Evolutionary conservation across 2,329 filamentous ascomycete species (phyloP).

Genomic region (Xylaria sp.): DNA sequence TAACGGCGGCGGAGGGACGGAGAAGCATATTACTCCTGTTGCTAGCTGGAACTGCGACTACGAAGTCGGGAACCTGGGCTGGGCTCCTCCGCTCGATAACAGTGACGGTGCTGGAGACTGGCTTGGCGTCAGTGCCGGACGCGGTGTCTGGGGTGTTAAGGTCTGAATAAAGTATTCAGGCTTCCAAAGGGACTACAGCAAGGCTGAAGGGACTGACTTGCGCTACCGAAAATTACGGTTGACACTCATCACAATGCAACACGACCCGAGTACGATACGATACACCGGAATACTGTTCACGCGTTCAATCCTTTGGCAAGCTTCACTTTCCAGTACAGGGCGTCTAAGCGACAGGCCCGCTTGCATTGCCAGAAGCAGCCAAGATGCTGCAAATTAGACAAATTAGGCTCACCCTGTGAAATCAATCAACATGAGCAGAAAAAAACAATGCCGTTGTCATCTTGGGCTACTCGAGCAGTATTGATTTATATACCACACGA

Average conservation of each 20-base stretch:
- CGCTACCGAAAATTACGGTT: conserved; percentile 1
- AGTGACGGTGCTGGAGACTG: conserved; percentile 78
- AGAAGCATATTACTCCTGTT: conserved; percentile 73
- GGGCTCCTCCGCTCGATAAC: conserved; percentile 78
- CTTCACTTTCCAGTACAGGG: conserved; percentile 10
- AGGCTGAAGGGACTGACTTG: neutral
- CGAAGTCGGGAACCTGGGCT: conserved; percentile 85
- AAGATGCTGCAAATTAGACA: neutral
- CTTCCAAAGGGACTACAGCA: neutral
- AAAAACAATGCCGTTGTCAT: conserved; percentile 2
- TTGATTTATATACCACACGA: conserved; percentile 11
- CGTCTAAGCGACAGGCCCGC: conserved; percentile 1
- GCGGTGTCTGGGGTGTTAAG: conserved; percentile 81
- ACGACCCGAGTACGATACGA: neutral
- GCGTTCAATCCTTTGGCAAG: neutral
- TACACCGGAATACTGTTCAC: neutral
- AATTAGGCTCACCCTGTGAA: neutral
- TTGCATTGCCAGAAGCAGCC: conserved; percentile 8
- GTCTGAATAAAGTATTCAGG: conserved; percentile 39
- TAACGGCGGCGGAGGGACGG: conserved; percentile 63
- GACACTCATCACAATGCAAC: neutral
- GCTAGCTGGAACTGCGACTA: conserved; percentile 88
- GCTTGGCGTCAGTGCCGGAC: conserved; percentile 83
- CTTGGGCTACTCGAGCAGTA: conserved; percentile 8
- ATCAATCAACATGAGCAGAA: neutral